These are phyloP conservation scores for Fusarium verticillioides DNA, from an alignment of 2,329 filamentous ascomycete genomes.

Conservation along the genomic window DNA sequence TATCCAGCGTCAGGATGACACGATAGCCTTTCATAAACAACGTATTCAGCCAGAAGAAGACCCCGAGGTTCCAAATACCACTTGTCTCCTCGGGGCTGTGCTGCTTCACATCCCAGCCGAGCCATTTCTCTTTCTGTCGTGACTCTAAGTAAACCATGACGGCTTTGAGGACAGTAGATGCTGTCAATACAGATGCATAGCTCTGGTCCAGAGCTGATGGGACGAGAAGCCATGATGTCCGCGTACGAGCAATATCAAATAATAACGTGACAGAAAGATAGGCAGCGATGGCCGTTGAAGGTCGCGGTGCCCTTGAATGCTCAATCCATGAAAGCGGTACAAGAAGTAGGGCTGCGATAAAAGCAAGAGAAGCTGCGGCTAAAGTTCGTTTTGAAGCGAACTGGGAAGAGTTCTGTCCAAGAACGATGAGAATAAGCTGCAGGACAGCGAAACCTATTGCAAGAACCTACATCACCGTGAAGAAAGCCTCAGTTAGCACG, in stretches of 20 bases:
- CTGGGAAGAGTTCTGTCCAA: neutral
- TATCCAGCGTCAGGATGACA: neutral
- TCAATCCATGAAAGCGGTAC: neutral
- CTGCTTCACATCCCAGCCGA: neutral
- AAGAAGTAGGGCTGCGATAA: neutral
- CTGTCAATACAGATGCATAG: neutral
- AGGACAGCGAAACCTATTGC: accelerated
- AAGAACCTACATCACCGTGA: neutral
- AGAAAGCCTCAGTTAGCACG: neutral
- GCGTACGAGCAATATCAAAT: neutral
- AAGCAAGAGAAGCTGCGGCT: neutral
- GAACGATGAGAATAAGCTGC: neutral
- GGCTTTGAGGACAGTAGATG: neutral
- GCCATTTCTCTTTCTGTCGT: neutral
- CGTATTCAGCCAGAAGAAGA: neutral
- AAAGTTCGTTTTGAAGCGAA: neutral
- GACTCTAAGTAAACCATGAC: neutral
- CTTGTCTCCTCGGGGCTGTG: neutral
- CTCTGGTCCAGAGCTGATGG: accelerated
- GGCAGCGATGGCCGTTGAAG: neutral
- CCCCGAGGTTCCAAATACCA: neutral
- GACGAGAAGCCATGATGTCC: neutral
- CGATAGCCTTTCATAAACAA: neutral
- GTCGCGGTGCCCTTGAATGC: neutral
- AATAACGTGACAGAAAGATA: neutral